Evolutionary conservation across 78 protist species (phyloP), one percentile per base, ranked within the genome.

Genomic region (Ministeria vibrans): DNA sequence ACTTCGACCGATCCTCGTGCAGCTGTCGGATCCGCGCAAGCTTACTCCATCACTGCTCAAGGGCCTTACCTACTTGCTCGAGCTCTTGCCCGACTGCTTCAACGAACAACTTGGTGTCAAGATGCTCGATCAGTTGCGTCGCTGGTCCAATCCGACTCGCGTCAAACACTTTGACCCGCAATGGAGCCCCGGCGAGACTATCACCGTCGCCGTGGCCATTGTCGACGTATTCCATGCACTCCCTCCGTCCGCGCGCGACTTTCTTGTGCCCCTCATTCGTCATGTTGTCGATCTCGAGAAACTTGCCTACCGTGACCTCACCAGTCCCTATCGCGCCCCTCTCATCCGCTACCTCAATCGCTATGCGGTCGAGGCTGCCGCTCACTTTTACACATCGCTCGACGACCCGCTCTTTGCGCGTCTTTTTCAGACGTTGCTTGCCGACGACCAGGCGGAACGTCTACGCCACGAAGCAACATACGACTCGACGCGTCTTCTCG

Each of bases 71-170:
- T 83, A 91, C 11, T 82, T 95, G 27, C 80, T 95, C 9, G 93
- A 87, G 62, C 78, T 95, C 36, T 78, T 90, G 18, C 30, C 85
- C 49, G 81, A 39, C 51, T 89, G 86, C 74, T 95, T 95, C 90
- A 92, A 92, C 64, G 92, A 80, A 22, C 90, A 85, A 36, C 86
- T 94, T 3, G 97, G 95, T n/a, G 94, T 88, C 36, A 61, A 61
- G 30, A 7, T 61, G 20, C 68, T 61, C 68, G 68, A 61, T 11
- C 68, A 61, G 15, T n/a, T 61, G 63, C 76, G 46, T 11, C 15
- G 27, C 9, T 74, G 78, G 69, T 2, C 30, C 0, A 45, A 62
- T 2, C 42, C 5, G 32, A 36, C 34, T 13, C 43, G 4, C 55
- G 1, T 11, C 87, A n/a, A n/a, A n/a, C n/a, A n/a, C n/a, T n/a